Evolutionary conservation across 345 rosid species (phyloP), one percentile per base, ranked within the genome.

Genomic region (Bruguiera gymnorhiza): DNA sequence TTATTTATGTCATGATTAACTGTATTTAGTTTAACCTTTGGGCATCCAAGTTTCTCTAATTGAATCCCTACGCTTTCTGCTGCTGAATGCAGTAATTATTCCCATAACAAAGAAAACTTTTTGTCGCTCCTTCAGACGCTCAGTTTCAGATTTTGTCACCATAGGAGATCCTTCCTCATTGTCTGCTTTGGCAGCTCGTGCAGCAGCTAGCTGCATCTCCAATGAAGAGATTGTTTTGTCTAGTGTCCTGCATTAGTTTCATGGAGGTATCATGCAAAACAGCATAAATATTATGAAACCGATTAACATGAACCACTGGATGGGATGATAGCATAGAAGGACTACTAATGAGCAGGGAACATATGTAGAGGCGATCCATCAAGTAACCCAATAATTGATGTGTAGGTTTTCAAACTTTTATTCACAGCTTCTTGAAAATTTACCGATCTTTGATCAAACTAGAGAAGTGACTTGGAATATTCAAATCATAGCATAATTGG

Each of bases 71-170:
- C 92, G 79, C 65, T 86, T 89, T 81, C 96, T 84, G 76, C 92
- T 89, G 80, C 96, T 86, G 81, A 89, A 89, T 60, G 90, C 90
- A 36, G 96, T 89, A 8, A 86, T 86, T 75, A 89, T 84, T 70
- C 96, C 96, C 96, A 87, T 87, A 31, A 87, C 90, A 83, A 84
- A 86, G 83, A 89, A 87, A 67, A 86, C 82, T 78, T 86, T 86
- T 69, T 68, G 87, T 52, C 88, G 87, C 57, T 76, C 75, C 76
- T 80, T 91, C 51, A 79, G 75, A 13, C 78, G 78, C 66, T 88
- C 82, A 3, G 62, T 67, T 73, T 81, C 82, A 64, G 86, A 72
- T 60, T 83, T 76, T 51, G 36, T 77, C 57, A 60, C 77, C 27
- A 69, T 60, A 20, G 80, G 76, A 71, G 81, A 76, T 75, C 79